Evolutionary conservation across 331 rosid species (phyloP).

Genomic region (Quercus tomentella): DNA sequence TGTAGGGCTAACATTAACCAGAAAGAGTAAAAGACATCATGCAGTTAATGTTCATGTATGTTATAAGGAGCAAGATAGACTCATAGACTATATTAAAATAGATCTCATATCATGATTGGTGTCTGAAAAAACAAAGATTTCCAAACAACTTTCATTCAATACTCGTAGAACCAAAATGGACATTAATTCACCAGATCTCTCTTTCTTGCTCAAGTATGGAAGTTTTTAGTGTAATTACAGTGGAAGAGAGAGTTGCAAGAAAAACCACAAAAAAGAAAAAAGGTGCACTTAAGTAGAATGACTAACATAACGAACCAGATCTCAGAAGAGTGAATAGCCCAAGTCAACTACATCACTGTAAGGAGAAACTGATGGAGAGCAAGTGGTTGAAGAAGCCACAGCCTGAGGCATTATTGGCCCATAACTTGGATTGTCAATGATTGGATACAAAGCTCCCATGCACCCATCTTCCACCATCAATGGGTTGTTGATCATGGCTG

Average conservation of each 20-base stretch:
- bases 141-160: slow-evolving; percentile 11
- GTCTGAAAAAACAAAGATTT: not conserved
- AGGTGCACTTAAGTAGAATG: slow-evolving; percentile 7
- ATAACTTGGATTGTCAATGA: slow-evolving; percentile 36
- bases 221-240: slow-evolving; percentile 20
- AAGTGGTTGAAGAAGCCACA: slow-evolving; percentile 38
- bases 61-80: no score
- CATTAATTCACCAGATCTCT: not conserved
- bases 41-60: no score
- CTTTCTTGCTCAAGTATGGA: slow-evolving; percentile 24
- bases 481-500: slow-evolving; percentile 41
- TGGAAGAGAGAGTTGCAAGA: slow-evolving; percentile 11
- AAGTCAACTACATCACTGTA: slow-evolving; percentile 64
- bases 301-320: not conserved
- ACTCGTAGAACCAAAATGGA: not conserved
- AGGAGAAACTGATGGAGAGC: slow-evolving; percentile 49
- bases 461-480: slow-evolving; percentile 47
- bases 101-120: no score
- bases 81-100: no score
- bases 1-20: slow-evolving; percentile 39
- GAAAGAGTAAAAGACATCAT: slow-evolving; percentile 17
- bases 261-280: slow-evolving; percentile 18
- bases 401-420: slow-evolving; percentile 32
- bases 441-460: slow-evolving; percentile 49
- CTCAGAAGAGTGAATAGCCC: slow-evolving; percentile 66